Evolutionary conservation across 2,329 filamentous ascomycete species (phyloP).

Genomic region (Fusarium nurragi): DNA sequence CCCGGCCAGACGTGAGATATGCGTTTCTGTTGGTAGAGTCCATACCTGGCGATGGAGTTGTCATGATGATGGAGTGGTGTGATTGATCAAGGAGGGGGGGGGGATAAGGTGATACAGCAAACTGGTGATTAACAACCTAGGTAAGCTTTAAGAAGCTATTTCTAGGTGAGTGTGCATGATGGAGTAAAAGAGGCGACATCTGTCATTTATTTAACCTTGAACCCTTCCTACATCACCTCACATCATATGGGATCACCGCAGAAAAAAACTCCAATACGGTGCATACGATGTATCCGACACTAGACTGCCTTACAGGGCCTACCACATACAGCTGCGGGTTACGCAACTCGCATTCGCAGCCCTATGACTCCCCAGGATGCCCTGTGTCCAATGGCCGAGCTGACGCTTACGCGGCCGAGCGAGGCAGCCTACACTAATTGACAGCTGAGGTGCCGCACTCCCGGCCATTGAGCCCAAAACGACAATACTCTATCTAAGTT

Average conservation of each 20-base stretch:
- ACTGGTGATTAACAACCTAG: background rate
- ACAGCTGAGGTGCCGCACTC: constrained; percentile 17
- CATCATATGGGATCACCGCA: background rate
- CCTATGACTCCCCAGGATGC: constrained; percentile 37
- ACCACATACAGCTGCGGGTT: constrained; percentile 13
- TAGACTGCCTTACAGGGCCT: background rate
- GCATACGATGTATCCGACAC: background rate
- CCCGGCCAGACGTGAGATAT: constrained; percentile 26
- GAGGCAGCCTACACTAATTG: constrained; percentile 22
- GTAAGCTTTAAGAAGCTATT: background rate
- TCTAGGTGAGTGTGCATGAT: background rate
- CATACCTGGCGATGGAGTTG: constrained; percentile 28
- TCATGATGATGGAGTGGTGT: constrained; percentile 19
- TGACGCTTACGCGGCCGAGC: constrained; percentile 38
- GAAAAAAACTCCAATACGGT: background rate
- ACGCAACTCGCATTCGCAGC: constrained; percentile 40
- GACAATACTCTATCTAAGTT: constrained; percentile 11
- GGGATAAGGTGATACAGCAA: background rate
- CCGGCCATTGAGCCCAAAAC: background rate
- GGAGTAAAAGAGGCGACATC: background rate
- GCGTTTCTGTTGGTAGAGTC: constrained; percentile 16
- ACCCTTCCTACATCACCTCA: background rate
- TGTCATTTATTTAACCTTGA: constrained; percentile 22
- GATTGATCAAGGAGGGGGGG: background rate
- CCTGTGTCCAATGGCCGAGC: constrained; percentile 23